Evolutionary conservation across 2,329 filamentous ascomycete genomes (phyloP), one percentile per base, ranked within the genome.

Genomic region (Monascus ruber): DNA sequence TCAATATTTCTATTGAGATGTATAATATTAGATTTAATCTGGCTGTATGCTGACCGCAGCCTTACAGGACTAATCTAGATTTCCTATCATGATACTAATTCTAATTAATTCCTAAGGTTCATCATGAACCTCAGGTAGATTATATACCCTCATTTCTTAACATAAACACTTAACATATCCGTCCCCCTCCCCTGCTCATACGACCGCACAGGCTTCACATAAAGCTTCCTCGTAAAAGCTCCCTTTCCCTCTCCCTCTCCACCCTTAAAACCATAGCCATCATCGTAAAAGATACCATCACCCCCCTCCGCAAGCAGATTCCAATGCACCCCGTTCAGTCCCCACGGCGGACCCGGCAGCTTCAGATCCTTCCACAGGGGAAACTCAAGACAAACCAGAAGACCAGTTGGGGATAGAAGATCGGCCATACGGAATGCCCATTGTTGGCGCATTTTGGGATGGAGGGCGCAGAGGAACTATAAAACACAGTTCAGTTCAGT

Each of bases 401-500:
- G 64, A 24, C 76, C 75, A 49, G 55, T 51, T 5, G 66, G 65
- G 17, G 60, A 48, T 26, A 81, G 63, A 31, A 80, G 64, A 31
- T 69, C 54, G 9, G 62, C 50, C 58, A 74, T 72, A 38, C 73
- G 65, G 41, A 58, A 55, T 17, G 75, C 71, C 77, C 76, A 81
- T 24, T 55, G 55, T 4, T 70, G 65, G 26, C 77, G 69, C 40
- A 69, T 61, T 2, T 63, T 59, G 2, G 68, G 71, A 8, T 73
- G 73, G 0, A 81, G 63, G 24, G 77, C 76, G 49, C 73, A 79
- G 39, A 79, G 67, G 55, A 81, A 81, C 76, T 79, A 45, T 17
- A 27, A 17, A 17, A 17, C 17, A 17, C 17, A 17, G 17, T 17
- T 17, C 17, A 17, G 17, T 17, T 17, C 17, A 17, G 17, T 17